Evolutionary conservation across 441 rosid species (phyloP).

Genomic region (Populus hybrid): DNA sequence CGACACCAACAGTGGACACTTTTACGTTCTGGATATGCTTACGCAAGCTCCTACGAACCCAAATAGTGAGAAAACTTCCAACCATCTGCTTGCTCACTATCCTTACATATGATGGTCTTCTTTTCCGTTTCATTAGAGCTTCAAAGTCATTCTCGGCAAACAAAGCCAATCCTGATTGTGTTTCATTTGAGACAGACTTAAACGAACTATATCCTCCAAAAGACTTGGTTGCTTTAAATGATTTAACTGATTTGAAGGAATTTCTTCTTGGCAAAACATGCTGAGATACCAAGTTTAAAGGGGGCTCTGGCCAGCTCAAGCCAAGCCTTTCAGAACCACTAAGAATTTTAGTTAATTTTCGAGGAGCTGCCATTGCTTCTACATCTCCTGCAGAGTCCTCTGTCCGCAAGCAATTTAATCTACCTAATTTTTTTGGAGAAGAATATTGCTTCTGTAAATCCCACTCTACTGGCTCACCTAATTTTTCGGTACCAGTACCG

Average conservation of each 20-base stretch:
- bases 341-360: slow-evolving; percentile 50
- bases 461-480: slow-evolving; percentile 30
- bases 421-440: slow-evolving; percentile 55
- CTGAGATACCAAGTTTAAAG: slow-evolving; percentile 57
- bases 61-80: slow-evolving; percentile 77
- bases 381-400: slow-evolving; percentile 32
- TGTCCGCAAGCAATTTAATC: slow-evolving; percentile 51
- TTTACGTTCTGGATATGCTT: slow-evolving; percentile 75
- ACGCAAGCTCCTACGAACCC: slow-evolving; percentile 89
- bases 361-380: slow-evolving; percentile 22
- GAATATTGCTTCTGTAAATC: slow-evolving; percentile 54
- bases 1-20: slow-evolving; percentile 97
- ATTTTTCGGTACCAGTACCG: slow-evolving; percentile 22
- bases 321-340: slow-evolving; percentile 81
- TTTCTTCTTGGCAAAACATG: slow-evolving; percentile 56
- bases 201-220: slow-evolving; percentile 59
- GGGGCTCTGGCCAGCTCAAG: slow-evolving; percentile 92
- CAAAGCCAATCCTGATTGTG: slow-evolving; percentile 39
- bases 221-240: slow-evolving; percentile 52
- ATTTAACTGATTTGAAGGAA: slow-evolving; percentile 53
- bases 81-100: slow-evolving; percentile 98
- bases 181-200: slow-evolving; percentile 43
- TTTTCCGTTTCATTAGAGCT: slow-evolving; percentile 64
- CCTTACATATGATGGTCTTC: slow-evolving; percentile 67
- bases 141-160: slow-evolving; percentile 67